Conservation (phyloP, 441 rosid genomes). For the Erodium texanum region DNA sequence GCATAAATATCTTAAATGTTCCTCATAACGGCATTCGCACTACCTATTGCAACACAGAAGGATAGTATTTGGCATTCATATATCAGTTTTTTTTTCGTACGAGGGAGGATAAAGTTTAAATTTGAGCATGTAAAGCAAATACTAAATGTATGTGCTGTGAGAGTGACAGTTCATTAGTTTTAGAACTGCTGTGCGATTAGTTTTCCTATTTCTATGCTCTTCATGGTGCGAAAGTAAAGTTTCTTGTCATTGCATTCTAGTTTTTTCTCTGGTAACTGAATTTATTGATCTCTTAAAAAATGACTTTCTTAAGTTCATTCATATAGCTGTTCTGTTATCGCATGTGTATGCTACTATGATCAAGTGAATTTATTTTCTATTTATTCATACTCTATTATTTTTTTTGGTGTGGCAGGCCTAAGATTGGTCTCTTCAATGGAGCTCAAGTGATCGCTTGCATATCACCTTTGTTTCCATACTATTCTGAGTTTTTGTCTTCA, state of each 20-base stretch:
- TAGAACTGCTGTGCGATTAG: not conserved
- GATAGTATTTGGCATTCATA: too few relatives aligned
- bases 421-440: slow-evolving; percentile 17
- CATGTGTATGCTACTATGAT: not conserved
- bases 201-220: not conserved
- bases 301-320: not conserved
- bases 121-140: not conserved
- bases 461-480: slow-evolving; percentile 9
- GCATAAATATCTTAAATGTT: not conserved
- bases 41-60: too few relatives aligned
- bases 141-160: not conserved
- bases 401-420: slow-evolving; percentile 26
- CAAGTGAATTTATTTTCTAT: not conserved
- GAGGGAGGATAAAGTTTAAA: too few relatives aligned
- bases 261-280: not conserved
- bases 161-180: not conserved
- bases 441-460: slow-evolving; percentile 9
- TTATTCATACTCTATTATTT: not conserved
- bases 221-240: not conserved
- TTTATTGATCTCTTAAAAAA: not conserved
- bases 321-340: too few relatives aligned
- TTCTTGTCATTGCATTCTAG: not conserved
- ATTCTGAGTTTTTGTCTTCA: not conserved
- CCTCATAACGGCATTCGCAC: not conserved
- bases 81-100: too few relatives aligned